Conservation (phyloP, 2,329 filamentous ascomycete genomes). For the Hirsutella minnesotensis region DNA sequence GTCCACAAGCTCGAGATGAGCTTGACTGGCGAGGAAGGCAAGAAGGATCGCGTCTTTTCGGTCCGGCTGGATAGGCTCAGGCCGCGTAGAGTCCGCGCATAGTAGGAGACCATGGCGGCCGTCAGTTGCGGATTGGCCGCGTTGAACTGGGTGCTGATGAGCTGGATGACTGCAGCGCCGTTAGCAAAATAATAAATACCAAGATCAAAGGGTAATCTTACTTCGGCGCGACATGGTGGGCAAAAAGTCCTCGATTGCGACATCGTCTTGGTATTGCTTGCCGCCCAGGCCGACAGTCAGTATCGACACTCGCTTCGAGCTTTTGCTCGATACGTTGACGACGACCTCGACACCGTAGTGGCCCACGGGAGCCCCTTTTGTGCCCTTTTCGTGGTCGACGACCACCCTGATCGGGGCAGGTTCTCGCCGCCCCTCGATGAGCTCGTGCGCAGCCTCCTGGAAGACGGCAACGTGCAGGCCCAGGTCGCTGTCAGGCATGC, state of each 20-base stretch:
- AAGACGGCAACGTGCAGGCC: constrained; percentile 57
- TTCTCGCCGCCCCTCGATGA: constrained; percentile 52
- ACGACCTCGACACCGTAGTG: constrained; percentile 63
- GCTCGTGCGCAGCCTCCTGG: constrained; percentile 52
- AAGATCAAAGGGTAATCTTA: constrained; percentile 28
- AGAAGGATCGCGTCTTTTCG: constrained; percentile 55
- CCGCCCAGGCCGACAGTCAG: constrained; percentile 54
- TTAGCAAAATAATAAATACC: constrained; percentile 19
- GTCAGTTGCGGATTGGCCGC: constrained; percentile 53
- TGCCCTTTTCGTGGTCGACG: constrained; percentile 57
- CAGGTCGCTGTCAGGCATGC: constrained; percentile 47
- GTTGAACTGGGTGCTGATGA: constrained; percentile 59
- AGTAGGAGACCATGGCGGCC: constrained; percentile 61
- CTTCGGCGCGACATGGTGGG: constrained; percentile 62
- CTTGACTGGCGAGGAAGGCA: constrained; percentile 81
- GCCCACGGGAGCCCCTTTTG: constrained; percentile 52
- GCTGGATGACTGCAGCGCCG: constrained; percentile 47
- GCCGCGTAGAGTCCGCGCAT: constrained; percentile 64
- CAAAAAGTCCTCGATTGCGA: constrained; percentile 61
- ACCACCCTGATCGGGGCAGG: constrained; percentile 60
- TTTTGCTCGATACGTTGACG: constrained; percentile 46
- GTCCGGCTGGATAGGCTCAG: constrained; percentile 51
- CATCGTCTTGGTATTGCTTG: constrained; percentile 59
- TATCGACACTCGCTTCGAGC: constrained; percentile 36
- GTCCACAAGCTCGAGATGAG: constrained; percentile 74